Evolutionary conservation across 225 moss, liverwort and hornwort species (phyloP), one percentile per base, ranked within the genome.

Genomic region (Bryum argenteum): DNA sequence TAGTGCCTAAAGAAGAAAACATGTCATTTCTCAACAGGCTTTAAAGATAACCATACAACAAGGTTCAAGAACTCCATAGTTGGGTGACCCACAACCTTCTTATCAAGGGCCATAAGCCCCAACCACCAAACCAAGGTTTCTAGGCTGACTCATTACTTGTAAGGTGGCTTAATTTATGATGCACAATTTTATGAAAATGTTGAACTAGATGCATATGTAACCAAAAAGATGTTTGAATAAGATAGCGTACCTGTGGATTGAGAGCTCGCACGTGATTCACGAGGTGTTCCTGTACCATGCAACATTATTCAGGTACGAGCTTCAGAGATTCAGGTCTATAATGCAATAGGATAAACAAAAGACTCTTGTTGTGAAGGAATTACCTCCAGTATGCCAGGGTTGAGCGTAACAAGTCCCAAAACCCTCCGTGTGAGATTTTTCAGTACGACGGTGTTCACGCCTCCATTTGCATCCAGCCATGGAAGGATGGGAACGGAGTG

Each of bases 311-410:
- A 58, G 47, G 43, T 60, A 42, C 48, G 17, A 69, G 52, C 20
- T 40, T 40, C 45, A 55, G 69, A 60, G 62, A 63, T 76, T 54
- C 59, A 72, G 37, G 33, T 56, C 10, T n/a, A 23, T 43, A 15
- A 65, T 8, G 12, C 38, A 63, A 54, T n/a, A 20, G 58, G 21
- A 54, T 42, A 10, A 43, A n/a, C n/a, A 41, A 39, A 65, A 42
- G 54, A 6, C 28, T 26, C 38, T 28, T 20, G 56, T 60, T 2
- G 23, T 10, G 33, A 52, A 23, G 9, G 26, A 17, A 44, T 13
- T 89, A 98, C 97, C 97, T 94, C 92, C 21, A 89, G 67, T 73
- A 94, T 85, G 50, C 98, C 98, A 80, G 94, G 98, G 75, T 92
- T 92, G 5, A 89, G 75, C 66, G 87, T 79, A 24, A 94, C 81